A percentile compares a stretch with the other conserved stretches of the same genome.
These are phyloP conservation scores for Scenedesmus sp. DNA, from an alignment of 163 green algal genomes.

Conservation along the genomic window DNA sequence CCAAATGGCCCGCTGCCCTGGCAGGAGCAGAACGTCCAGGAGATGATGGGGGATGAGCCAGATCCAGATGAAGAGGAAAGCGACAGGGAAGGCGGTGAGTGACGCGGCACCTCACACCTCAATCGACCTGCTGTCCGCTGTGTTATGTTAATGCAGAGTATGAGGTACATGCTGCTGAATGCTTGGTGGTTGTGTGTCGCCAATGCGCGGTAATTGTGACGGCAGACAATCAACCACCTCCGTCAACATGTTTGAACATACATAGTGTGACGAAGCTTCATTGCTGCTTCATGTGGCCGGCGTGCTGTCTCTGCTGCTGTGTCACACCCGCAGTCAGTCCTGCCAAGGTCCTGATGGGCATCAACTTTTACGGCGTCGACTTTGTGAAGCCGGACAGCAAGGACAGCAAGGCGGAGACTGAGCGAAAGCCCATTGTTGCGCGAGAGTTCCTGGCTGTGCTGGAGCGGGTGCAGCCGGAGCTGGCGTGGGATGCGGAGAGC, in stretches of 20 bases:
- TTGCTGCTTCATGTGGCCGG: no score
- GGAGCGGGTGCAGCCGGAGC: constrained; percentile 13
- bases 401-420: constrained; percentile 47
- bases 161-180: no score
- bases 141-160: no score
- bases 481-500: constrained; percentile 54
- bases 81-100: neutral
- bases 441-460: constrained; percentile 55
- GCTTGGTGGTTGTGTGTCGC: no score
- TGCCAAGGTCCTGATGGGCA: constrained; percentile 67
- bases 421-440: constrained; percentile 50
- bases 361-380: constrained; percentile 80
- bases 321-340: neutral
- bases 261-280: no score
- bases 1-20: constrained; percentile 79
- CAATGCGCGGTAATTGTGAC: no score
- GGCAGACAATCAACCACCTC: no score
- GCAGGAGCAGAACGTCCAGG: constrained; percentile 65
- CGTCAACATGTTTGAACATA: no score
- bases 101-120: no score
- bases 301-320: neutral
- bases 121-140: no score
- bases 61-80: neutral
- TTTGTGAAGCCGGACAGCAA: constrained; percentile 6
- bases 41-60: constrained; percentile 40